A percentile compares a stretch with the other conserved stretches of the same genome.
phyloP scores from a whole-genome alignment of 352 stramenopile genomes.

The Peronospora farinosa region DNA sequence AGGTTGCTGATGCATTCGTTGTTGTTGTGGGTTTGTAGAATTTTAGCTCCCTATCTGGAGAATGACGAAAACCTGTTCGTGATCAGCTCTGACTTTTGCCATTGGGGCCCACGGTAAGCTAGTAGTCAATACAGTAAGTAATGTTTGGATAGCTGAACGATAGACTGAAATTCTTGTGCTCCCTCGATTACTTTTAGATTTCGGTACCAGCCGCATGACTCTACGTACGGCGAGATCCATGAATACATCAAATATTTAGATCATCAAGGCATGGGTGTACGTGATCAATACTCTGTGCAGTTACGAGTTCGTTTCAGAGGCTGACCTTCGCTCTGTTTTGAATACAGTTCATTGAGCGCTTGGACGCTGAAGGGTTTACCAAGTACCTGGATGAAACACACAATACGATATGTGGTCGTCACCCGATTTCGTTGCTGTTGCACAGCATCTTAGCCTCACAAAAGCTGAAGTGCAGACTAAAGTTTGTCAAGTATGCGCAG shows the following conservation, averaged over 20 bases:
- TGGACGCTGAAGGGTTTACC: conserved; percentile 89
- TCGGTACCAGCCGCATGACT: conserved; percentile 84
- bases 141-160: not conserved
- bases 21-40: conserved; percentile 30
- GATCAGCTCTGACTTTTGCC: conserved; percentile 96
- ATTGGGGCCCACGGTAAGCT: conserved; percentile 86
- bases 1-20: not conserved
- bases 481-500: conserved; percentile 92
- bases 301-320: not conserved
- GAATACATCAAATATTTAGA: conserved; percentile 95
- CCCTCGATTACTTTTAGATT: conserved; percentile 48
- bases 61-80: conserved; percentile 91
- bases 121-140: not conserved
- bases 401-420: conserved; percentile 97
- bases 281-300: not conserved
- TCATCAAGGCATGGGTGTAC: conserved; percentile 75
- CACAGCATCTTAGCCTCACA: conserved; percentile 50
- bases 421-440: conserved; percentile 88
- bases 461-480: conserved; percentile 64
- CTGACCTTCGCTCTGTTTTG: conserved; percentile 2
- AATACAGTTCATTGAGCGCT: conserved; percentile 82
- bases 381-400: conserved; percentile 91
- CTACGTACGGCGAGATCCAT: conserved; percentile 85
- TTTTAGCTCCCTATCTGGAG: conserved; percentile 90
- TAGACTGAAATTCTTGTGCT: not conserved